Evolutionary conservation across 108 stramenopile species (phyloP).

Genomic region (Pseudonitzschia pungens): DNA sequence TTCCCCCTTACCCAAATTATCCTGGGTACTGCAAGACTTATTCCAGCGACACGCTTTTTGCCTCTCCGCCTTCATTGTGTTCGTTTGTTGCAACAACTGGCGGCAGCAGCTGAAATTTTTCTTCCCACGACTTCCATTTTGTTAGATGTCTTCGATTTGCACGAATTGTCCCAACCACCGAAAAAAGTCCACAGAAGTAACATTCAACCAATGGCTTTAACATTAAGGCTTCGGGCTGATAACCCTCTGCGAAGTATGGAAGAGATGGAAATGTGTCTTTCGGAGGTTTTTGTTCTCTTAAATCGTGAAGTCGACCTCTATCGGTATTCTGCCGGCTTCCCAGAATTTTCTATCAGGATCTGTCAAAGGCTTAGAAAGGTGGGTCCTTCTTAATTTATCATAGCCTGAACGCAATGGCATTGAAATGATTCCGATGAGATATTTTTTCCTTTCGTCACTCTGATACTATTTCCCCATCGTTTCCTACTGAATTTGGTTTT

Average conservation of each 20-base stretch:
- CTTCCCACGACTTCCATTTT: slow-evolving; percentile 87
- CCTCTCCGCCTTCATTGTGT: slow-evolving; percentile 94
- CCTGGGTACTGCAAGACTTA: slow-evolving; percentile 68
- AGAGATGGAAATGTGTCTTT: slow-evolving; percentile 74
- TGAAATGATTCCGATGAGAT: background rate
- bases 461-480: background rate
- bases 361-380: slow-evolving; percentile 72
- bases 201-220: slow-evolving; percentile 35
- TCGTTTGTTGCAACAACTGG: slow-evolving; percentile 88
- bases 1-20: slow-evolving; percentile 92
- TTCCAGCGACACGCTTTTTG: slow-evolving; percentile 77
- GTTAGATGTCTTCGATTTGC: slow-evolving; percentile 80
- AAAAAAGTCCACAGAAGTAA: slow-evolving; percentile 47
- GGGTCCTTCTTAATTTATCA: slow-evolving; percentile 15
- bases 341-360: slow-evolving; percentile 79
- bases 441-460: background rate
- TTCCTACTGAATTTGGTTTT: background rate
- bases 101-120: slow-evolving; percentile 83
- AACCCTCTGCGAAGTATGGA: slow-evolving; percentile 74
- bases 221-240: slow-evolving; percentile 50
- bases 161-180: slow-evolving; percentile 80
- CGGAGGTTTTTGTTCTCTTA: slow-evolving; percentile 74
- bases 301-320: slow-evolving; percentile 87
- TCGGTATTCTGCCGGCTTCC: slow-evolving; percentile 83
- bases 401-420: too few species aligned